Evolutionary conservation across 2,329 filamentous ascomycete species (phyloP).

Genomic region (Aspergillus felis): DNA sequence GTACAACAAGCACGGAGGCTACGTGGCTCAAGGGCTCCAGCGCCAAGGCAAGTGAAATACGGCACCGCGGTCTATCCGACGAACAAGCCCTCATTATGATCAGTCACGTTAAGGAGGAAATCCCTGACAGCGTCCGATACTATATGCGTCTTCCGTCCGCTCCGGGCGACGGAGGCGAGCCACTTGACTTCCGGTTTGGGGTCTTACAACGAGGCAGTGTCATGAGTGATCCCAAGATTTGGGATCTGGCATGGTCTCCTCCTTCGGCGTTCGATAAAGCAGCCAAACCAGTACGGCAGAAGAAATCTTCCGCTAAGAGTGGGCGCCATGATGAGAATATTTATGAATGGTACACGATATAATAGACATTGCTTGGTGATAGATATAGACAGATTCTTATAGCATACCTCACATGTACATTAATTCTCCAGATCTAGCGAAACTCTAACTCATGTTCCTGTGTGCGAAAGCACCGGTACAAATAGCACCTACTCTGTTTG

Average conservation of each 20-base stretch:
- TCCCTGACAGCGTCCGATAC: conserved; percentile 75
- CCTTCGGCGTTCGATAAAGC: conserved; percentile 8
- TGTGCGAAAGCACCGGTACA: not conserved
- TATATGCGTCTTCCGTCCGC: conserved; percentile 73
- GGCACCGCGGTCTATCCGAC: conserved; percentile 55
- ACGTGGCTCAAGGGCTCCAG: conserved; percentile 12
- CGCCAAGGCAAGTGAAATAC: conserved; percentile 6
- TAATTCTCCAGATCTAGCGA: not conserved
- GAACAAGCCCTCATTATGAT: conserved; percentile 86
- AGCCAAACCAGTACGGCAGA: conserved; percentile 2
- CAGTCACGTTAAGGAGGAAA: conserved; percentile 84
- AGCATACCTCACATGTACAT: not conserved
- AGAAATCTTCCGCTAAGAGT: not conserved
- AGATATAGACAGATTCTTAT: not conserved
- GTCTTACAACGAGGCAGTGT: conserved; percentile 17
- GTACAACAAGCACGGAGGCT: conserved; percentile 3
- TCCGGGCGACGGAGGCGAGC: conserved; percentile 13
- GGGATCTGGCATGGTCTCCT: conserved; percentile 29
- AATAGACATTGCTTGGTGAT: not conserved
- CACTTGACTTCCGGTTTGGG: conserved; percentile 31
- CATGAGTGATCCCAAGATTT: conserved; percentile 20
- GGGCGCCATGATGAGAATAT: conserved; percentile 9
- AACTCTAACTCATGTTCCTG: not conserved
- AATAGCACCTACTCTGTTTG: not conserved
- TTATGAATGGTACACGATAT: conserved; percentile 17